Conservation (phyloP, 2,329 filamentous ascomycete species). For the Purpureocillium takamizusanense region DNA sequence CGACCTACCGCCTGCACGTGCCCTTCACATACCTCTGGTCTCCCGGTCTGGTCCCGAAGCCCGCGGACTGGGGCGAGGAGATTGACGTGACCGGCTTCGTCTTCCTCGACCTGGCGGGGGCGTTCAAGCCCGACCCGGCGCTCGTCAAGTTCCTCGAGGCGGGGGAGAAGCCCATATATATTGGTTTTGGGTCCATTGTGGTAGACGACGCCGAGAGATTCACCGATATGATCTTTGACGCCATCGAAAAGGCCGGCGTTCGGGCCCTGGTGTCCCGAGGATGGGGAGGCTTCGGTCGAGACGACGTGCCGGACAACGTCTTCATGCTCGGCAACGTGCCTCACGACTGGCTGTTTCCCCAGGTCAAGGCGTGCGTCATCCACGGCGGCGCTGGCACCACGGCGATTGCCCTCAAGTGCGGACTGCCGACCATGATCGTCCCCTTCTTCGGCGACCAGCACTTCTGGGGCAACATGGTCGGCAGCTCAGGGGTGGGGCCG, state of each 20-base stretch:
- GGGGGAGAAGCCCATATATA: constrained; percentile 57
- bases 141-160: constrained; percentile 46
- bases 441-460: constrained; percentile 75
- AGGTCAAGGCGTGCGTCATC: constrained; percentile 57
- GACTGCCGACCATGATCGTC: constrained; percentile 64
- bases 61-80: constrained; percentile 57
- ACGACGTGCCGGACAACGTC: constrained; percentile 50
- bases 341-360: constrained; percentile 69
- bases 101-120: constrained; percentile 60
- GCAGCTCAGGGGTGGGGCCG: constrained; percentile 54
- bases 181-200: constrained; percentile 69
- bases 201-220: constrained; percentile 62
- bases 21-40: constrained; percentile 70
- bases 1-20: constrained; percentile 63
- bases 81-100: constrained; percentile 73
- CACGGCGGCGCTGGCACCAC: constrained; percentile 74
- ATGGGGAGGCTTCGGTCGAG: constrained; percentile 61
- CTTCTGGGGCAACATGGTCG: constrained; percentile 68
- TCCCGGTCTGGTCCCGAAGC: constrained; percentile 56
- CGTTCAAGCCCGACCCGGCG: constrained; percentile 47
- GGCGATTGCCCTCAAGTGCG: constrained; percentile 63
- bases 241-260: constrained; percentile 55
- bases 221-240: constrained; percentile 63
- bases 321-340: constrained; percentile 67
- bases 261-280: constrained; percentile 66